Base-by-base conservation (phyloP, 441 rosid genomes). In the Syzygium malaccense region DNA sequence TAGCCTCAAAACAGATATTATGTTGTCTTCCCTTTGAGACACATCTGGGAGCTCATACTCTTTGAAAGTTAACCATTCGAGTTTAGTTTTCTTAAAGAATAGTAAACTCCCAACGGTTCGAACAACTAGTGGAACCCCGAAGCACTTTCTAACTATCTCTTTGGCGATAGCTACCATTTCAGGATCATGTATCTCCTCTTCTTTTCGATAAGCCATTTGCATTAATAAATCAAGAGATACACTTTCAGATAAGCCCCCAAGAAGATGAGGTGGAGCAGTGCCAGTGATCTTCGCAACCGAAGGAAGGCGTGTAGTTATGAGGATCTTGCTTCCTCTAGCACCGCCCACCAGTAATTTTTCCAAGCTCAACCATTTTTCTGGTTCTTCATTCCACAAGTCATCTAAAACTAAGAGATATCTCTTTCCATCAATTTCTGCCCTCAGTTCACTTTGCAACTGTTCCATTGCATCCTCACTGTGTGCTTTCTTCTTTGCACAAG, bases 1-100 rank as follows among this genome's bases (percentile, higher is more conserved):
- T 0, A 68, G 2, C 14, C 0, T 10, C 0, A 68, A 8, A 33
- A 33, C 0, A 0, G 0, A 19, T 1, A 0, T 33, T 68, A 68
- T 68, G 14, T 0, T 0, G 0, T 68, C 15, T 9, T 68, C 26
- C 8, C 3, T 33, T 30, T 9, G 48, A 68, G 15, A 10, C 1
- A 33, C 48, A 2, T 33, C 5, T 5, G 4, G 48, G 26, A 68
- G 79, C 28, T 37, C 49, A 19, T 33, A 0, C 20, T 71, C 80
- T 37, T 71, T 71, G 14, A 71, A 33, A 9, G 11, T 41, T 41
- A 41, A 41, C 45, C 45, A 41, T 71, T 71, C 49, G 0, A 0
- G 1, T 14, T n/a, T 14, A 62, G 33, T n/a, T n/a, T 62, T 6
- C 10, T 62, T 62, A 6, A 14, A 14, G 33, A 3, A n/a, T 14